These are phyloP conservation scores for Seminavis robusta DNA, from an alignment of 108 stramenopile genomes.

Conservation along the genomic window DNA sequence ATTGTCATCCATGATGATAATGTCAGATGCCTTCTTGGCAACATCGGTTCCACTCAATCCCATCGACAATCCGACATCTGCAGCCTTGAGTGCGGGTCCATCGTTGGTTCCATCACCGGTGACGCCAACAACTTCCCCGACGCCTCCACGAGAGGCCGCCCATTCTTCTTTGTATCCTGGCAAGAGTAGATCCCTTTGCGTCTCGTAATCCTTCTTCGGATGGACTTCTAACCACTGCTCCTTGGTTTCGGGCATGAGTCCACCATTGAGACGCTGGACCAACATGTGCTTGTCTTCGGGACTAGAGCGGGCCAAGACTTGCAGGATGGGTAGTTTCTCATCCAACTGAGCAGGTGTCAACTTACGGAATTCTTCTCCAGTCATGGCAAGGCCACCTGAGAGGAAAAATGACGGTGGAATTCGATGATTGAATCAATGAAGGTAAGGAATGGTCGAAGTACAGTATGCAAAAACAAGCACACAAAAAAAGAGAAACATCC, in stretches of 20 bases:
- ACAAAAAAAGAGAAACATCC: conserved; percentile 1
- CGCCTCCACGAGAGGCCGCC: conserved; percentile 44
- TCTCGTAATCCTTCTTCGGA: conserved; percentile 54
- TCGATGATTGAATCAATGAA: neutral
- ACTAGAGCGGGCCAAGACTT: conserved; percentile 91
- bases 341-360: conserved; percentile 69
- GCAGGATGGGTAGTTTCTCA: conserved; percentile 69
- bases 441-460: conserved; percentile 2
- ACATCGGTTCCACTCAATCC: conserved; percentile 97
- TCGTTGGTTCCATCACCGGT: conserved; percentile 99
- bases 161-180: conserved; percentile 75
- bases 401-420: neutral
- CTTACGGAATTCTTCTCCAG: conserved; percentile 76
- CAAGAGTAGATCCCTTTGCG: conserved; percentile 52
- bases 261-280: conserved; percentile 88
- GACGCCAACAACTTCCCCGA: conserved; percentile 92
- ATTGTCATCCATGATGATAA: conserved; percentile 98
- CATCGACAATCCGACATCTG: conserved; percentile 97
- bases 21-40: conserved; percentile 98
- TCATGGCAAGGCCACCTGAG: conserved; percentile 69
- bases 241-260: conserved; percentile 57
- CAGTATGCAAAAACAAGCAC: neutral
- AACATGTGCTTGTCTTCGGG: conserved; percentile 95
- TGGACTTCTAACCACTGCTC: conserved; percentile 57
- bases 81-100: conserved; percentile 94